Conservation (phyloP, 2,329 filamentous ascomycete species). For the Fusarium annulatum region DNA sequence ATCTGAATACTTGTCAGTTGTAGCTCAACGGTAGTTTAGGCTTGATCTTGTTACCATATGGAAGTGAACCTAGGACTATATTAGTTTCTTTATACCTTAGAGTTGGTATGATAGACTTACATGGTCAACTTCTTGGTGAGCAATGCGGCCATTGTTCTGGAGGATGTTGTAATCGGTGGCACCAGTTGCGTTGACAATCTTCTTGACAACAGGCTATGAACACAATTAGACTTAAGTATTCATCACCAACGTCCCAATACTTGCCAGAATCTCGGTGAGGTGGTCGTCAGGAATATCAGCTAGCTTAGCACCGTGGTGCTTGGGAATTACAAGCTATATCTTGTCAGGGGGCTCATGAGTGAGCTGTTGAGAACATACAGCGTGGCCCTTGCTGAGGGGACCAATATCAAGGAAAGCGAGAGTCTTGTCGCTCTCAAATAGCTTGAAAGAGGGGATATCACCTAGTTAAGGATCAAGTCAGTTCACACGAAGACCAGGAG, state of each 20-base stretch:
- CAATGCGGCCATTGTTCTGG: conserved; percentile 93
- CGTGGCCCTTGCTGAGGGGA: conserved; percentile 87
- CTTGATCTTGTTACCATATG: conserved; percentile 74
- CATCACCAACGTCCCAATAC: conserved; percentile 30
- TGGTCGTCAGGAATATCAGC: conserved; percentile 92
- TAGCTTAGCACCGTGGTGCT: conserved; percentile 91
- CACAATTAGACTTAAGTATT: conserved; percentile 2
- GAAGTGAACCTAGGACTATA: conserved; percentile 79
- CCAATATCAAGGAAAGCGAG: conserved; percentile 97
- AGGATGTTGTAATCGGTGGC: conserved; percentile 89
- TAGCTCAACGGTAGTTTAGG: background rate
- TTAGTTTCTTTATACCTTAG: background rate
- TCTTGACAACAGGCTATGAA: conserved; percentile 72
- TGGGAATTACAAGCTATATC: conserved; percentile 90
- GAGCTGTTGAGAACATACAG: conserved; percentile 66
- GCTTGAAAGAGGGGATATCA: conserved; percentile 95
- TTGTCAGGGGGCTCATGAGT: conserved; percentile 10
- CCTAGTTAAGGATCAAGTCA: conserved; percentile 61
- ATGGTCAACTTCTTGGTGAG: conserved; percentile 93
- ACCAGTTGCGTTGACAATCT: conserved; percentile 80
- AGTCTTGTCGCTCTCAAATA: conserved; percentile 93
- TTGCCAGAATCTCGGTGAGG: conserved; percentile 82
- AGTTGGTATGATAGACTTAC: conserved; percentile 62
- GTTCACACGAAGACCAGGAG: background rate
- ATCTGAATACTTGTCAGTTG: conserved; percentile 66